phyloP scores from a whole-genome alignment of 2,329 filamentous ascomycete species.

The Ophiostoma angusticollis region DNA sequence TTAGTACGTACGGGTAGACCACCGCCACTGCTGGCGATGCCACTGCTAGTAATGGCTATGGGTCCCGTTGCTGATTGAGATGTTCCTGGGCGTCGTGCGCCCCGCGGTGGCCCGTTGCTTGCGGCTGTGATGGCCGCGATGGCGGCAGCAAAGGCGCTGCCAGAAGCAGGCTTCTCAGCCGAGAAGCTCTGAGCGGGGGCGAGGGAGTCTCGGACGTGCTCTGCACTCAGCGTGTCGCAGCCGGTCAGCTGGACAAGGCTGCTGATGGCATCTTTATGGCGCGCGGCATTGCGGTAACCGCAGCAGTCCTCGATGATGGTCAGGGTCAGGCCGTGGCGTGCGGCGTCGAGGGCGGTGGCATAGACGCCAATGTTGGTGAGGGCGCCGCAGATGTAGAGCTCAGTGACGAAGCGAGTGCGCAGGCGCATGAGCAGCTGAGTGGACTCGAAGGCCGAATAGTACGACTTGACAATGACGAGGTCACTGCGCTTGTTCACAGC shows the following conservation, averaged over 20 bases:
- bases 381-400: constrained; percentile 79
- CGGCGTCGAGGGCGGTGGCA: constrained; percentile 83
- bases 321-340: constrained; percentile 74
- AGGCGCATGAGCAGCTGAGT: constrained; percentile 63
- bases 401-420: constrained; percentile 75
- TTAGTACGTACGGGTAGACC: constrained; percentile 16
- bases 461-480: constrained; percentile 49
- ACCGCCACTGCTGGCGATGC: neutral
- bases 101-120: constrained; percentile 5
- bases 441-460: constrained; percentile 78
- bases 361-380: constrained; percentile 81
- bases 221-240: constrained; percentile 49
- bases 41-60: neutral
- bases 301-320: constrained; percentile 82
- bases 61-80: constrained; percentile 4
- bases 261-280: constrained; percentile 58
- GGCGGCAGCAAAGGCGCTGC: constrained; percentile 3
- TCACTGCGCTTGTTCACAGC: constrained; percentile 34
- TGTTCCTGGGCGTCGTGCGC: neutral
- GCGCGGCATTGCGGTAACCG: constrained; percentile 57
- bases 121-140: constrained; percentile 8
- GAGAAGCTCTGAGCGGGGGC: constrained; percentile 4
- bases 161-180: neutral
- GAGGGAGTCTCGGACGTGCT: constrained; percentile 37
- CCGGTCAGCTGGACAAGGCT: constrained; percentile 64